Evolutionary conservation across 83 land plant species (phyloP).

Genomic region (Larix sibirica): DNA sequence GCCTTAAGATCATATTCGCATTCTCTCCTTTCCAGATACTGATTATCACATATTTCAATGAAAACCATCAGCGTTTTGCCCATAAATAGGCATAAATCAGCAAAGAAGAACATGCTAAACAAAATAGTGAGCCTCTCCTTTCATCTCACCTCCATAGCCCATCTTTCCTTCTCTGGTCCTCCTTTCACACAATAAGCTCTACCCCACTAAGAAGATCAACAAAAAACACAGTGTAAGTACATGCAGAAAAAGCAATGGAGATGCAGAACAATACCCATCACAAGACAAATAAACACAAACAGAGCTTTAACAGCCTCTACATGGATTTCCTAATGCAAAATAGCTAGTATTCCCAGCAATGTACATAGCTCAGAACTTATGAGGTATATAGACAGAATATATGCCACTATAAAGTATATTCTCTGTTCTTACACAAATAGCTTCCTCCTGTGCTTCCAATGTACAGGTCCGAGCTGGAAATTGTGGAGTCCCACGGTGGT

Average conservation of each 20-base stretch:
- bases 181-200: constrained; percentile 74
- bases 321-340: no score
- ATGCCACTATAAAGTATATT: no score
- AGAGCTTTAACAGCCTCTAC: no score
- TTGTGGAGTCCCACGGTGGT: constrained; percentile 84
- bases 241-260: background rate
- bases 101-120: no score
- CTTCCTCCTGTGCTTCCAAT: constrained; percentile 57
- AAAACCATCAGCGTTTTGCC: background rate
- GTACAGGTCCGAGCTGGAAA: constrained; percentile 78
- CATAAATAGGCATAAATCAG: no score
- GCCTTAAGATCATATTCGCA: constrained; percentile 66
- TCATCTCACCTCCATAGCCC: constrained; percentile 57
- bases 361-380: no score
- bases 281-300: no score
- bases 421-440: constrained; percentile 60
- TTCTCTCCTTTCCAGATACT: constrained; percentile 72
- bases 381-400: background rate
- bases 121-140: background rate
- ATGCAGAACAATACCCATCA: background rate
- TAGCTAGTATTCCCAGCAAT: background rate
- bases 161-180: constrained; percentile 54
- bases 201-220: constrained; percentile 61
- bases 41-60: background rate
- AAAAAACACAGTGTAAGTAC: background rate